phyloP scores from a whole-genome alignment of 1,284 basidiomycete species.

The Naganishia cerealis region DNA sequence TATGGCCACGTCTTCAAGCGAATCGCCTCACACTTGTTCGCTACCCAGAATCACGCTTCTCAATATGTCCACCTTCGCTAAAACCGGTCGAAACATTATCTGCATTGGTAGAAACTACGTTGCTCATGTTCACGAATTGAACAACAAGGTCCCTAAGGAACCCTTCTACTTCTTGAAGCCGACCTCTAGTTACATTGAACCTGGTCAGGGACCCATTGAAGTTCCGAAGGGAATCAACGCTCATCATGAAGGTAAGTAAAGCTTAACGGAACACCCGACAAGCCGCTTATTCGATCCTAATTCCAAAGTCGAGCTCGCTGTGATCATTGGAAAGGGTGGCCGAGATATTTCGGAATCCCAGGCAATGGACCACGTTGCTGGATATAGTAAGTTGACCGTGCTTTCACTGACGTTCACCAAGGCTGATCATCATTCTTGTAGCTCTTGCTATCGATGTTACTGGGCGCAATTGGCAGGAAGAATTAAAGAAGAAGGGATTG shows the following conservation, averaged over 20 bases:
- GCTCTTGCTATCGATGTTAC: constrained; percentile 94
- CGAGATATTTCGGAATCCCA: constrained; percentile 73
- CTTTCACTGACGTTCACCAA: constrained; percentile 2
- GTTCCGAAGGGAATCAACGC: constrained; percentile 79
- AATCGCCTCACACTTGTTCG: background rate
- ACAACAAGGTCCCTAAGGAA: constrained; percentile 84
- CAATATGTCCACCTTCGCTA: constrained; percentile 39
- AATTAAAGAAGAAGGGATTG: constrained; percentile 84
- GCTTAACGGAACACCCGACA: background rate
- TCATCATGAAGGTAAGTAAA: constrained; percentile 79
- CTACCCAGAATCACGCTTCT: background rate
- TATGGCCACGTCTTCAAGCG: too few species aligned
- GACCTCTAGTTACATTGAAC: constrained; percentile 80
- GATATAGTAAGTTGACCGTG: constrained; percentile 68
- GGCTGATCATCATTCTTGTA: constrained; percentile 47
- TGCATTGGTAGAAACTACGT: constrained; percentile 70
- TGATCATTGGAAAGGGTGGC: constrained; percentile 85
- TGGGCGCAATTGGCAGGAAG: constrained; percentile 89
- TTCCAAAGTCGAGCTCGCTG: constrained; percentile 82
- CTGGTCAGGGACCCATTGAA: constrained; percentile 68
- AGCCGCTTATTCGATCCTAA: background rate
- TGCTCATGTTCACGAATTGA: constrained; percentile 87
- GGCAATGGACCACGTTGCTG: constrained; percentile 78
- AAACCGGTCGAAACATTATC: constrained; percentile 61
- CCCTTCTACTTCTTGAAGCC: constrained; percentile 99